Percentiles rank a stretch among this genome's conserved stretches.
These are phyloP conservation scores for Salinomyces thailandicus DNA, from an alignment of 2,329 filamentous ascomycete species.

Conservation along the genomic window DNA sequence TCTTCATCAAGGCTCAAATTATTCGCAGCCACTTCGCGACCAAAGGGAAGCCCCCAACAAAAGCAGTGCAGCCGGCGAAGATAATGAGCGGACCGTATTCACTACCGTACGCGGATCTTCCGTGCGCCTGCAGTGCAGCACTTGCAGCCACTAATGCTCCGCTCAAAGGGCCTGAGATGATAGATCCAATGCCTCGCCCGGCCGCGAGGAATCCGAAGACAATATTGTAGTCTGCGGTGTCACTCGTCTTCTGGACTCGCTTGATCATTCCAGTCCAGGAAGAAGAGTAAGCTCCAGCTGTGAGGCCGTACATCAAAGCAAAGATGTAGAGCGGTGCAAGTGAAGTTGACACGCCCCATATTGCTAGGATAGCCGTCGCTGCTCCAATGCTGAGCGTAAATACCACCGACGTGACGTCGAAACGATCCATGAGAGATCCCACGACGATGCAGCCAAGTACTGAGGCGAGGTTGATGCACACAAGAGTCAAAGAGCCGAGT, in stretches of 20 bases:
- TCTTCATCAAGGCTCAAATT: too few species aligned
- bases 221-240: slow-evolving; percentile 34
- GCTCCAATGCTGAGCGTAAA: slow-evolving; percentile 18
- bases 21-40: too few species aligned
- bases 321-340: slow-evolving; percentile 34
- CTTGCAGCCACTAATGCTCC: not conserved
- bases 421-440: slow-evolving; percentile 30
- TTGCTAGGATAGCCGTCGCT: slow-evolving; percentile 31
- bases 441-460: slow-evolving; percentile 27
- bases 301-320: slow-evolving; percentile 33
- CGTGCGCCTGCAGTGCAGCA: slow-evolving; percentile 11
- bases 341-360: slow-evolving; percentile 37
- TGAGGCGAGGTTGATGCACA: slow-evolving; percentile 29
- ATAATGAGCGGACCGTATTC: slow-evolving; percentile 33
- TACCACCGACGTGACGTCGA: slow-evolving; percentile 29
- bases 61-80: slow-evolving; percentile 28
- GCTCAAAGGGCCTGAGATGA: slow-evolving; percentile 40
- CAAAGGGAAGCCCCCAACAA: slow-evolving; percentile 10
- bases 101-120: slow-evolving; percentile 27
- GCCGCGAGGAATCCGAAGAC: slow-evolving; percentile 40
- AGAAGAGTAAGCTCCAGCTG: slow-evolving; percentile 30
- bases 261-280: slow-evolving; percentile 24
- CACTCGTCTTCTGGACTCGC: slow-evolving; percentile 8
- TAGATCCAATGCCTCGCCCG: slow-evolving; percentile 42
- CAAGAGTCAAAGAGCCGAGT: slow-evolving; percentile 29